Percentiles rank a stretch among this genome's conserved stretches.
phyloP scores from a whole-genome alignment of 805 yeast species.

The Lipomyces lipofer region DNA sequence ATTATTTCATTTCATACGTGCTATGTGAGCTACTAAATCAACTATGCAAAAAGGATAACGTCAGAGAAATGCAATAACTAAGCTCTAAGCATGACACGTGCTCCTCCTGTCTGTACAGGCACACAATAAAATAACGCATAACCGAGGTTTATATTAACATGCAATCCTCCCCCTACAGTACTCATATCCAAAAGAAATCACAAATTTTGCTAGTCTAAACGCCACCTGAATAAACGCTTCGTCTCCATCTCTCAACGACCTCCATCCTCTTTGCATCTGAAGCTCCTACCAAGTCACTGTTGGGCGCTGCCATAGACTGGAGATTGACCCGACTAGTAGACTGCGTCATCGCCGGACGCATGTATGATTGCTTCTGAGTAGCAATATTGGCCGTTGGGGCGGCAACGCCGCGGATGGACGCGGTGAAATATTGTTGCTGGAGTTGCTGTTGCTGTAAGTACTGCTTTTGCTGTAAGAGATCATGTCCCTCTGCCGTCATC shows the following conservation, averaged over 20 bases:
- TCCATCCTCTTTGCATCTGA: constrained; percentile 9
- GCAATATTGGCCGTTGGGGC: background rate
- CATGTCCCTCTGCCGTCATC: constrained; percentile 18
- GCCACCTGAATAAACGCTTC: constrained; percentile 12
- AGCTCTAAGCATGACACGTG: too few relatives aligned
- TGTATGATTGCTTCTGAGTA: background rate
- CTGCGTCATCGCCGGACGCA: background rate
- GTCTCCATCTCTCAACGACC: constrained; percentile 23
- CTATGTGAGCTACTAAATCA: too few relatives aligned
- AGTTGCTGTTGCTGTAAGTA: constrained; percentile 3
- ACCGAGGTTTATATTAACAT: too few relatives aligned
- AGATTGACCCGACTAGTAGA: background rate
- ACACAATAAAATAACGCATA: too few relatives aligned
- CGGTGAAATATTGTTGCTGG: background rate
- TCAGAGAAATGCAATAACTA: too few relatives aligned
- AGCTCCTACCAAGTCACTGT: background rate
- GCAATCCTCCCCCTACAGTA: background rate
- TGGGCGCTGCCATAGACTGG: background rate
- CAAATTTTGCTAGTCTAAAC: too few relatives aligned
- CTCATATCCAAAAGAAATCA: too few relatives aligned
- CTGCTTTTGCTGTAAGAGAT: constrained; percentile 6
- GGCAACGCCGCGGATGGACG: background rate
- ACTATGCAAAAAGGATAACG: too few relatives aligned
- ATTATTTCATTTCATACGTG: too few relatives aligned
- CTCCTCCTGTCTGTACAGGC: too few relatives aligned